Evolutionary conservation across 805 yeast species (phyloP).

Genomic region (Pichia manshurica): DNA sequence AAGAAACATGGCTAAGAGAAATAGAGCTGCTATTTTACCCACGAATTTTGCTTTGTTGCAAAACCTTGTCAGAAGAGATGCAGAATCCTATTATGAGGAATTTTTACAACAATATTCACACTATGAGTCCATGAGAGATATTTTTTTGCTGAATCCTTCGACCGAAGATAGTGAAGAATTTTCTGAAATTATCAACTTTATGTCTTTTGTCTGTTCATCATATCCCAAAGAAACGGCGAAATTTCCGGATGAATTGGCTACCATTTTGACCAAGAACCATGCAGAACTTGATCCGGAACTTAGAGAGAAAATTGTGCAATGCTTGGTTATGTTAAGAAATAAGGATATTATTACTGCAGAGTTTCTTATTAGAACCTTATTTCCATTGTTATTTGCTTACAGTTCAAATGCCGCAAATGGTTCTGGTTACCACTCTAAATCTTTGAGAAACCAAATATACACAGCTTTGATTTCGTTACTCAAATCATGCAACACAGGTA

Average conservation of each 20-base stretch:
- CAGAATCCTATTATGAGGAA: slow-evolving; percentile 90
- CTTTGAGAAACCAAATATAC: slow-evolving; percentile 77
- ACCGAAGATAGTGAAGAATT: slow-evolving; percentile 62
- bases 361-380: slow-evolving; percentile 73
- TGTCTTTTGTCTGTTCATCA: slow-evolving; percentile 85
- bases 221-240: slow-evolving; percentile 82
- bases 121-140: slow-evolving; percentile 84
- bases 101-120: slow-evolving; percentile 89
- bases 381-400: slow-evolving; percentile 76
- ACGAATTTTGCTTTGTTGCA: slow-evolving; percentile 87
- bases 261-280: slow-evolving; percentile 67
- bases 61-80: slow-evolving; percentile 89
- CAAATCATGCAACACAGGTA: slow-evolving; percentile 79
- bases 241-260: slow-evolving; percentile 77
- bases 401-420: slow-evolving; percentile 42
- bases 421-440: slow-evolving; percentile 67
- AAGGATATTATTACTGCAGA: slow-evolving; percentile 77
- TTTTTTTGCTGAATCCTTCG: slow-evolving; percentile 66
- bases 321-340: slow-evolving; percentile 85
- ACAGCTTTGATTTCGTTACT: slow-evolving; percentile 69
- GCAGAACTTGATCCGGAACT: slow-evolving; percentile 76
- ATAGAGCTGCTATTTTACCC: slow-evolving; percentile 91
- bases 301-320: slow-evolving; percentile 86
- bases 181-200: slow-evolving; percentile 80
- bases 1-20: slow-evolving; percentile 65